Evolutionary conservation across 306 rosid species (phyloP), one percentile per base, ranked within the genome.

Genomic region (Oemleria cerasiformis): DNA sequence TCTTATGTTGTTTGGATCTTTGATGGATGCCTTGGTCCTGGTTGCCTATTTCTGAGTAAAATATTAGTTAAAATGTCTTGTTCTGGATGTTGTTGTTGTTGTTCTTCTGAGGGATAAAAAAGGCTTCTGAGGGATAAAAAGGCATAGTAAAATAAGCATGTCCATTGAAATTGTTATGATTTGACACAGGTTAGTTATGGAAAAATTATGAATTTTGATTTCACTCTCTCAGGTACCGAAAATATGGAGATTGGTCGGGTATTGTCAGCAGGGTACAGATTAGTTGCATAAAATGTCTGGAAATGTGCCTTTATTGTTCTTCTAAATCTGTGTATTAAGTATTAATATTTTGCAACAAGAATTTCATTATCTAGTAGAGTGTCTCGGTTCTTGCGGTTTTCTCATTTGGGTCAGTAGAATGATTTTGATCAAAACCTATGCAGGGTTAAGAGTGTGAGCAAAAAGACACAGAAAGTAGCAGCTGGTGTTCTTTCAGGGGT

Each of bases 401-500:
- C 54, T 55, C 0, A 21, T 50, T 9, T 58, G 25, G 8, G 23
- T 23, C 12, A 3, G 30, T 16, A 43, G 54, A 25, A 56, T 57
- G 25, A 49, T 67, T 78, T 39, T 10, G 45, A 54, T 30, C 2
- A 54, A 61, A 5, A 48, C 73, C 25, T 60, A 61, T 79, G 71
- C 59, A 94, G 99, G 96, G 99, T 81, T 78, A 95, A 91, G 96
- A 74, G 81, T 78, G 95, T 95, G 44, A 88, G 90, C 73, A 91
- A 83, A 81, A 89, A 85, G 95, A 85, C 97, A 12, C 86, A 91
- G 80, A 95, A 91, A 85, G 99, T 91, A 61, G 96, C 99, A 20
- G 81, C 17, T 23, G 92, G 97, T 30, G 85, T 95, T 56, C 99
- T 94, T 45, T 94, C 96, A 60, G 99, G 99, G 68, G 85, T 84